phyloP scores from a whole-genome alignment of 179 eudicot species.

The Corrigiola litoralis region DNA sequence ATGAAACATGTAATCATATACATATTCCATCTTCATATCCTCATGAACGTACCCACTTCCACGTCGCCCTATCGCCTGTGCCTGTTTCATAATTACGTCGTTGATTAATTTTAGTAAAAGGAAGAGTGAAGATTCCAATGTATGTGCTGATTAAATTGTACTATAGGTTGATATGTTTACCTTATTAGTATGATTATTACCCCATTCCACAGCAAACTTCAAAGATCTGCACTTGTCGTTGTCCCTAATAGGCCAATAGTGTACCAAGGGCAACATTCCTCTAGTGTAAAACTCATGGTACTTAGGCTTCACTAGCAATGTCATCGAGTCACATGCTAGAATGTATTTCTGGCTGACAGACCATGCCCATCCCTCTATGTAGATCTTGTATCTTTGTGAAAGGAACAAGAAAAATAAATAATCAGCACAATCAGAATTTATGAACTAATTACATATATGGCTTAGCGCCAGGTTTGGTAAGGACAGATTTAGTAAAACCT shows the following conservation, averaged over 20 bases:
- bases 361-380: slow-evolving; percentile 53
- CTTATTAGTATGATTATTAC: slow-evolving; percentile 32
- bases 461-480: too few species aligned
- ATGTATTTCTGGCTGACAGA: slow-evolving; percentile 58
- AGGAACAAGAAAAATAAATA: not conserved
- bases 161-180: slow-evolving; percentile 12
- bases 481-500: slow-evolving; percentile 40
- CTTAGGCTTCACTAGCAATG: slow-evolving; percentile 28
- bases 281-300: slow-evolving; percentile 53
- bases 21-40: slow-evolving; percentile 34
- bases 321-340: slow-evolving; percentile 49
- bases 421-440: not conserved
- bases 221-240: slow-evolving; percentile 34
- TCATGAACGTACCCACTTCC: slow-evolving; percentile 34
- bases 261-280: slow-evolving; percentile 36
- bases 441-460: not conserved
- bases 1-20: slow-evolving; percentile 52
- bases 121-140: too few species aligned
- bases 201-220: slow-evolving; percentile 54
- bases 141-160: too few species aligned
- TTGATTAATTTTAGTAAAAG: not conserved
- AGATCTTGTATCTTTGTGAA: slow-evolving; percentile 39
- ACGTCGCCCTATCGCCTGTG: slow-evolving; percentile 36
- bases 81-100: slow-evolving; percentile 18
- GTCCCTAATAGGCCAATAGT: slow-evolving; percentile 44